Base-by-base conservation (phyloP, 2,329 filamentous ascomycete genomes). In the Colletotrichum nymphaeae region DNA sequence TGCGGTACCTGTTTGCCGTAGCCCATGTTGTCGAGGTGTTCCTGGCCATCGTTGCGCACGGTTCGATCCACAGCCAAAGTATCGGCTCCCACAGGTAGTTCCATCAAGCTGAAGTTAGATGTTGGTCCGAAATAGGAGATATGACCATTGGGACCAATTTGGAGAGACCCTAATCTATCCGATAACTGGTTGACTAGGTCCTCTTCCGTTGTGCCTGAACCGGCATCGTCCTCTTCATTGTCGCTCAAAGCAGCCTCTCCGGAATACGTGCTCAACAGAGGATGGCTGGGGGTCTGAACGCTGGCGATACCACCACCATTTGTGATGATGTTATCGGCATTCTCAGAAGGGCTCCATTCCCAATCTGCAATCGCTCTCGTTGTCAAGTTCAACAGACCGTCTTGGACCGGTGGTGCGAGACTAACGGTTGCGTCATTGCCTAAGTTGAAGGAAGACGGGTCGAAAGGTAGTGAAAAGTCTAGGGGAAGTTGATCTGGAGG, bases 111-210 rank as follows among this genome's bases (percentile, higher is more conserved):
- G 19, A 79, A 79, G 68, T 78, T 78, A 7, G 77, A 79, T 0
- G 78, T 79, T 2, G 78, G 78, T 0, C 78, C 77, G 24, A 75
- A 79, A 72, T 77, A 79, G 1, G 76, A 73, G 11, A 78, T 73
- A 4, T 74, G 70, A 4, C 78, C 78, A 19, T 73, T 78, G 0
- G 75, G 75, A 5, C 75, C 76, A 32, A 79, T 78, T 7, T 77
- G 77, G 2, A 79, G 58, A 3, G 75, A 76, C 1, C 78, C 78
- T 4, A 79, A 74, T 14, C 78, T 68, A n/a, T 79, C 76, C 1
- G 78, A 79, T 3, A 79, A 74, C 49, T 79, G 77, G 37, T 79
- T 75, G 26, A 79, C 71, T 1, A 79, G 77, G 9, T 73, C 75
- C 56, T 79, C 69, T 5, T 71, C 69, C 4, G 69, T 71, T 3